These are phyloP conservation scores for Microbotryum intermedium DNA, from an alignment of 1,284 basidiomycete species.

Conservation along the genomic window DNA sequence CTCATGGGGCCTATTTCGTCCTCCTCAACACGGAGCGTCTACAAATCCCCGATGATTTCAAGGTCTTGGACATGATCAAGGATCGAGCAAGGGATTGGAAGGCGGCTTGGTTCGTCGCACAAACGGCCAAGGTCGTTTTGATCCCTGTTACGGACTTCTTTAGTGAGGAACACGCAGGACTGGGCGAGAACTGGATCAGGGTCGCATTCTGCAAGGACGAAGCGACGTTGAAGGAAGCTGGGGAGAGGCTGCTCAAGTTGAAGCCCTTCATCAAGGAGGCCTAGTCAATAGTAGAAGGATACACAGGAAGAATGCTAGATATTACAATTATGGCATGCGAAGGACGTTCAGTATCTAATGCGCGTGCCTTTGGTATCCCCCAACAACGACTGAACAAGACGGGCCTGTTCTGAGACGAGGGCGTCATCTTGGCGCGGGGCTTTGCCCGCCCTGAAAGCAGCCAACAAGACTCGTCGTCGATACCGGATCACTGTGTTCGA, in stretches of 20 bases:
- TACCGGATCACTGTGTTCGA: neutral
- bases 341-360: no score
- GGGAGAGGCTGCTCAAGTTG: conserved; percentile 63
- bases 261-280: conserved; percentile 52
- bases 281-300: neutral
- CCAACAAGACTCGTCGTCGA: conserved; percentile 12
- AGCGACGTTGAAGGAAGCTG: conserved; percentile 67
- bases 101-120: conserved; percentile 45
- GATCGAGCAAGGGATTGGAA: conserved; percentile 82
- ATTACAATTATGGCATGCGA: no score
- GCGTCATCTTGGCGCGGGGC: neutral
- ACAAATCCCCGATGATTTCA: conserved; percentile 72
- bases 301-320: no score
- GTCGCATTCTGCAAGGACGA: conserved; percentile 92
- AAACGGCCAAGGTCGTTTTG: conserved; percentile 65
- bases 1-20: conserved; percentile 83
- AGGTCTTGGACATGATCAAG: conserved; percentile 63
- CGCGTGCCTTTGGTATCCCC: neutral
- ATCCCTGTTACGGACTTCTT: conserved; percentile 97
- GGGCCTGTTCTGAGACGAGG: neutral
- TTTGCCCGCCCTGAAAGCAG: conserved; percentile 15
- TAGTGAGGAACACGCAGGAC: conserved; percentile 67
- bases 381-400: neutral
- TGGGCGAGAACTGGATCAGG: conserved; percentile 76
- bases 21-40: conserved; percentile 53